Evolutionary conservation across 495 filamentous ascomycete genomes (phyloP).

Genomic region (Copromyces sp.): DNA sequence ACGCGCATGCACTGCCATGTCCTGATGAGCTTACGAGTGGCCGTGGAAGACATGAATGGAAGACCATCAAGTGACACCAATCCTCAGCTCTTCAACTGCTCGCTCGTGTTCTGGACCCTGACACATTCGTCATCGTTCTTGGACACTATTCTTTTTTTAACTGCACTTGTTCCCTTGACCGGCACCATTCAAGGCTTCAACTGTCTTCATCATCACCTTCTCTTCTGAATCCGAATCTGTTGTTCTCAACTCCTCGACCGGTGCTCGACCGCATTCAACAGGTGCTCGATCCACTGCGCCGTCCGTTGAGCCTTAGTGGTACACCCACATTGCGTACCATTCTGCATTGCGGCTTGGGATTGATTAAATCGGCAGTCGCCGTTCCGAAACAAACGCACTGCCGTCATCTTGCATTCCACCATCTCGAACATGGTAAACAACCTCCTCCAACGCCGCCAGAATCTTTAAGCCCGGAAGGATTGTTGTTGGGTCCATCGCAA

Average conservation of each 20-base stretch:
- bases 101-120: neutral
- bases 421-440: neutral
- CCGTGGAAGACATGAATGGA: neutral
- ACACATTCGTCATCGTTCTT: neutral
- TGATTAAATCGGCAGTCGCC: neutral
- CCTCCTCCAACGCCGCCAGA: neutral
- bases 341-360: neutral
- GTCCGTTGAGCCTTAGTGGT: neutral
- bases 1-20: neutral
- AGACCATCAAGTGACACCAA: neutral
- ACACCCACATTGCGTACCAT: neutral
- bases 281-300: neutral
- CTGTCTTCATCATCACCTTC: neutral
- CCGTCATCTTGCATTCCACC: neutral
- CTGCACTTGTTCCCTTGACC: neutral
- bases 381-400: neutral
- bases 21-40: neutral
- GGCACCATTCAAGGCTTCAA: neutral
- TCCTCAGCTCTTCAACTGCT: neutral
- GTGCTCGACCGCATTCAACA: neutral
- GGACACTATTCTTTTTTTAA: neutral
- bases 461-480: neutral
- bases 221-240: neutral
- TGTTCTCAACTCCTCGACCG: neutral
- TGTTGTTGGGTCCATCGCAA: neutral